Percentiles rank a stretch among this genome's conserved stretches.
These are phyloP conservation scores for Termitomyces sp. DNA, from an alignment of 768 basidiomycete species.

Conservation along the genomic window DNA sequence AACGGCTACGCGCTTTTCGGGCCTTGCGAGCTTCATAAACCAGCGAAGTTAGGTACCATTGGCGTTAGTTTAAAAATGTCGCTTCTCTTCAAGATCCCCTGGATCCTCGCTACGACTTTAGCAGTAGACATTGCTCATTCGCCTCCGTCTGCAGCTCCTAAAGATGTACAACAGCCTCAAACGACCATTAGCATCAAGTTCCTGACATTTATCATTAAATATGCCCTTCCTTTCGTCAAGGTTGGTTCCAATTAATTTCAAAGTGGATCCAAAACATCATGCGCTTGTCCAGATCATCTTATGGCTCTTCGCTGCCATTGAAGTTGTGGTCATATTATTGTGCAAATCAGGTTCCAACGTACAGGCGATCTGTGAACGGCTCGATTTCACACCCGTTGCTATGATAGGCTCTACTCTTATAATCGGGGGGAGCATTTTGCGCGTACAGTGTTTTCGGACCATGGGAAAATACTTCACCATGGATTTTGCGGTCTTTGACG, in stretches of 20 bases:
- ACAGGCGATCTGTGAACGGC: neutral
- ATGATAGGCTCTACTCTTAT: slow-evolving; percentile 22
- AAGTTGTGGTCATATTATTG: neutral
- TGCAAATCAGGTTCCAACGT: neutral
- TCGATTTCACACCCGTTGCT: slow-evolving; percentile 20
- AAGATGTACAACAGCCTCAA: neutral
- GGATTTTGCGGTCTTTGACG: slow-evolving; percentile 24
- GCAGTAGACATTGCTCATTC: neutral
- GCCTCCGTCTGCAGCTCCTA: neutral
- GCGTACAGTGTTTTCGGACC: slow-evolving; percentile 27
- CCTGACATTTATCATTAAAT: neutral
- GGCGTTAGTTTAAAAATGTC: neutral
- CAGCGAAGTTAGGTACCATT: no score
- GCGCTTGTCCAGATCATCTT: neutral
- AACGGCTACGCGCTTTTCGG: no score
- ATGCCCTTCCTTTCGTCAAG: neutral
- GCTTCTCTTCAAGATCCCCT: neutral
- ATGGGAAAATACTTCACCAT: slow-evolving; percentile 34
- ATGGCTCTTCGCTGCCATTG: neutral
- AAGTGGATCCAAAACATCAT: no score
- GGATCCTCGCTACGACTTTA: neutral
- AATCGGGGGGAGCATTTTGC: slow-evolving; percentile 24
- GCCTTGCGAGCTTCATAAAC: no score
- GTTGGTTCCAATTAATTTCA: no score
- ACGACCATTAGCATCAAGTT: neutral